A percentile compares a stretch with the other conserved stretches of the same genome.
Conservation (phyloP, 2,329 filamentous ascomycete genomes). For the Colletotrichum lini region DNA sequence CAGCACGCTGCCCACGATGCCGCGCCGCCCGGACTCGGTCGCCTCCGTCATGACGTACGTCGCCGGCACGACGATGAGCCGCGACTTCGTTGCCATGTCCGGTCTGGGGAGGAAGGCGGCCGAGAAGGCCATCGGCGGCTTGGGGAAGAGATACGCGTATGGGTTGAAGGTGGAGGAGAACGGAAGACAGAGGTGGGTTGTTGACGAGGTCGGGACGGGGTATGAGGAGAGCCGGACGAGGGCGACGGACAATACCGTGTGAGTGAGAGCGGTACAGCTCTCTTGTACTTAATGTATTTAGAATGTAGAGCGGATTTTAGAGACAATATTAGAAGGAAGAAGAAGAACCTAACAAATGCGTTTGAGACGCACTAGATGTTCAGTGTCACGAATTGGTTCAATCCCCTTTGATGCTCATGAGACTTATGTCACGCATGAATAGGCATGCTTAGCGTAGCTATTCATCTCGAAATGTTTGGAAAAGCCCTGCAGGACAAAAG, state of each 20-base stretch:
- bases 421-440: no score
- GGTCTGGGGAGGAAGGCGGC: not conserved
- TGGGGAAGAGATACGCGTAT: not conserved
- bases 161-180: not conserved
- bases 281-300: not conserved
- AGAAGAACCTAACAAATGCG: not conserved
- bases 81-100: conserved; percentile 43
- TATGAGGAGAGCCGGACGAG: not conserved
- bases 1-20: conserved; percentile 43
- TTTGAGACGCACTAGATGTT: not conserved
- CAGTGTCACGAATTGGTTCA: no score
- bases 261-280: not conserved
- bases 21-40: conserved; percentile 45
- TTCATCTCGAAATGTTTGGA: no score
- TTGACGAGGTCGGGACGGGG: not conserved
- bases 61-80: conserved; percentile 44
- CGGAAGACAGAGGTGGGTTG: not conserved
- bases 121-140: not conserved
- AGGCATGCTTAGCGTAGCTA: no score
- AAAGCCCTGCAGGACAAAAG: no score
- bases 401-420: no score
- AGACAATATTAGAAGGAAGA: not conserved
- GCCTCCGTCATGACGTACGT: conserved; percentile 47
- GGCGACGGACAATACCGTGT: not conserved
- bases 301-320: not conserved